Evolutionary conservation across 1,139 yeast species (phyloP).

Genomic region (Suhomyces maxii): DNA sequence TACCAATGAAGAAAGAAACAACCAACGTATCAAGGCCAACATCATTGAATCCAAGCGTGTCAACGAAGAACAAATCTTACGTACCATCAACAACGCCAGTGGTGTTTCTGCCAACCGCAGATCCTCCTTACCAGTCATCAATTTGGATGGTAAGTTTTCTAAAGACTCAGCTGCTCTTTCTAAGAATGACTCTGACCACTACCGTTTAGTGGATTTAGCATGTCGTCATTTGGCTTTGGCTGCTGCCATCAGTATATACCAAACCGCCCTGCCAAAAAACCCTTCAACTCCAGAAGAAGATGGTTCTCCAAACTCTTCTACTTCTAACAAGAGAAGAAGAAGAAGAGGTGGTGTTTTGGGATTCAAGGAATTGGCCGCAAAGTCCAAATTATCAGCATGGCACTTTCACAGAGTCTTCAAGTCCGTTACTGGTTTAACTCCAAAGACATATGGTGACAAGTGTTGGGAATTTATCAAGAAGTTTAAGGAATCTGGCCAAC

Average conservation of each 20-base stretch:
- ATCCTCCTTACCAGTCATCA: conserved; percentile 30
- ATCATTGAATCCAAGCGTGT: conserved; percentile 33
- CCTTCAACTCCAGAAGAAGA: conserved; percentile 21
- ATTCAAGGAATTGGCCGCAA: conserved; percentile 83
- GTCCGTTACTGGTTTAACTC: conserved; percentile 81
- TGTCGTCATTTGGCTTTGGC: conserved; percentile 84
- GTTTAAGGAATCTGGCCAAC: conserved; percentile 13
- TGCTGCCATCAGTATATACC: conserved; percentile 59
- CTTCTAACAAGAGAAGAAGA: conserved; percentile 44
- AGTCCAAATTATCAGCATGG: conserved; percentile 87
- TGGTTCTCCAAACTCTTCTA: conserved; percentile 13
- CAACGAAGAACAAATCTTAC: conserved; percentile 29
- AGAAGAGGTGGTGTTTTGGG: conserved; percentile 89
- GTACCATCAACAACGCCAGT: conserved; percentile 18
- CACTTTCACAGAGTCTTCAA: conserved; percentile 89
- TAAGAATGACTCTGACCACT: conserved; percentile 66
- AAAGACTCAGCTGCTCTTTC: conserved; percentile 36
- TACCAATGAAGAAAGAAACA: conserved; percentile 47
- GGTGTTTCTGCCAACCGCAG: conserved; percentile 21
- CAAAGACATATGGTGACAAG: conserved; percentile 85
- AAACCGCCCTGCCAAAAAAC: conserved; percentile 18
- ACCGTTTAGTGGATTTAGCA: conserved; percentile 72
- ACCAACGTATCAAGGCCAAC: conserved; percentile 40
- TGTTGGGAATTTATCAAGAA: conserved; percentile 69
- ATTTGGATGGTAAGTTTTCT: conserved; percentile 24